Evolutionary conservation across 441 rosid genomes (phyloP).

Genomic region (Biscutella auriculata): DNA sequence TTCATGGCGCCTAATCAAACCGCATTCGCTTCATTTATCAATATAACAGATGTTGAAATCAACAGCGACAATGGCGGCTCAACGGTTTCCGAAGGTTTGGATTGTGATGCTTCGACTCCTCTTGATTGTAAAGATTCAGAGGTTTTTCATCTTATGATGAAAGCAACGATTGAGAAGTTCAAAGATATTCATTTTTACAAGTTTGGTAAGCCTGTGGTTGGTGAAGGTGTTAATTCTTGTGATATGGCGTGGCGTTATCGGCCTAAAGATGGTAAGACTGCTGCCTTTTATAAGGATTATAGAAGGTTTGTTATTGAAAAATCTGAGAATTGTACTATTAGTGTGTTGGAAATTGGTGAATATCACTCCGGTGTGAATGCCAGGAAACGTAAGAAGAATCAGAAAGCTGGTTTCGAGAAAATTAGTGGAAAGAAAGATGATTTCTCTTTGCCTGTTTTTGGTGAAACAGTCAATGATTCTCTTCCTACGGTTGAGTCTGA

Average conservation of each 20-base stretch:
- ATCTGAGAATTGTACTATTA: slow-evolving; percentile 53
- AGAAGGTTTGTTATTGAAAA: slow-evolving; percentile 55
- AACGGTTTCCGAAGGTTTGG: too few species aligned
- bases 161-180: slow-evolving; percentile 58
- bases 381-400: slow-evolving; percentile 71
- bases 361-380: slow-evolving; percentile 83
- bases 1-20: slow-evolving; percentile 69
- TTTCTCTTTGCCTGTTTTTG: slow-evolving; percentile 43
- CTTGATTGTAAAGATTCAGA: slow-evolving; percentile 76
- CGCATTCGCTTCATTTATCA: slow-evolving; percentile 44
- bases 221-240: slow-evolving; percentile 48
- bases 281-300: slow-evolving; percentile 77
- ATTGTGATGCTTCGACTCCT: slow-evolving; percentile 27
- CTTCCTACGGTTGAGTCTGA: slow-evolving; percentile 78
- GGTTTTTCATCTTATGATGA: slow-evolving; percentile 83
- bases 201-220: slow-evolving; percentile 67
- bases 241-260: slow-evolving; percentile 91
- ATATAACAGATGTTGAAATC: slow-evolving; percentile 49
- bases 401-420: slow-evolving; percentile 60
- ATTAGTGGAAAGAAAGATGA: slow-evolving; percentile 17
- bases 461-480: slow-evolving; percentile 62
- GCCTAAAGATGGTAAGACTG: slow-evolving; percentile 80
- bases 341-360: slow-evolving; percentile 53
- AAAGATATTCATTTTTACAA: slow-evolving; percentile 78
- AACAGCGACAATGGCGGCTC: too few species aligned